Evolutionary conservation across 768 basidiomycete genomes (phyloP).

Genomic region (Auricularia cornea): DNA sequence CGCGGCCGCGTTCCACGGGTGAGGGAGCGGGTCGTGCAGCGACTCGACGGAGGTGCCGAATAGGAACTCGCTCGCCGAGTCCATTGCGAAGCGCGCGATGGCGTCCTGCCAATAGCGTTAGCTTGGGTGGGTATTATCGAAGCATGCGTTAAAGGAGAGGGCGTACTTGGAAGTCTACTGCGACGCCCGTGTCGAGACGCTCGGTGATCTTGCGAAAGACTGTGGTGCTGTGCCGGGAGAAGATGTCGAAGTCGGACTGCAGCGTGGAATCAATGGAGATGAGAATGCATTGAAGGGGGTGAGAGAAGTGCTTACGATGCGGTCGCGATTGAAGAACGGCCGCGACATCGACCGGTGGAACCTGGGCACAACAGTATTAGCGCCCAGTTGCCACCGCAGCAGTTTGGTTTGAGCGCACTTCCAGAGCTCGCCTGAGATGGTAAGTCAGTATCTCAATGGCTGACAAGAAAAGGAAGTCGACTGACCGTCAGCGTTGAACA

Average conservation of each 20-base stretch:
- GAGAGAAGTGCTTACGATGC: no score
- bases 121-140: no score
- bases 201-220: no score
- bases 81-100: conserved; percentile 14
- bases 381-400: not conserved
- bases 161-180: no score
- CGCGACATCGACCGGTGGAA: conserved; percentile 18
- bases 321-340: conserved; percentile 19
- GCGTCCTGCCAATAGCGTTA: no score
- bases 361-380: conserved; percentile 18
- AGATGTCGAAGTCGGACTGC: no score
- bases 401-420: conserved; percentile 32
- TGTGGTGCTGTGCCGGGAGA: no score
- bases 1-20: conserved; percentile 21
- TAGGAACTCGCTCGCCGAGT: conserved; percentile 44
- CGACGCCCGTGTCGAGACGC: no score
- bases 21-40: conserved; percentile 29
- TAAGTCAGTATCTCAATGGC: no score
- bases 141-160: no score
- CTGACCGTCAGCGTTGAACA: conserved; percentile 48
- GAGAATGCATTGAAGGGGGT: no score
- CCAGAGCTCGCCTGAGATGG: conserved; percentile 48
- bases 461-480: not conserved
- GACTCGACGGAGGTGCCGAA: conserved; percentile 38
- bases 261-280: no score